Conservation (phyloP, 345 rosid species). For the Odontarrhena argentea region DNA sequence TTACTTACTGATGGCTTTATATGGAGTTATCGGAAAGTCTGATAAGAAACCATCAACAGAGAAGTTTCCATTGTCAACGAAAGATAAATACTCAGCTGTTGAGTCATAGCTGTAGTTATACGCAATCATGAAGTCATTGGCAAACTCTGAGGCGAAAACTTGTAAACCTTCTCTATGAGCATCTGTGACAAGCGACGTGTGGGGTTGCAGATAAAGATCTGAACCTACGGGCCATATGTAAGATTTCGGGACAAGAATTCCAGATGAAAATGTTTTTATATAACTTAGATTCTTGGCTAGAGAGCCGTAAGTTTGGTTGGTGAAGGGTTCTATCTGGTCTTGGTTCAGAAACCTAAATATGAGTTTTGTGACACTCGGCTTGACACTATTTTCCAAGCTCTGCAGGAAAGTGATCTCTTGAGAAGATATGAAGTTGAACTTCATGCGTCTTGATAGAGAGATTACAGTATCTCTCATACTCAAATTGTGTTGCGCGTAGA, state of each 20-base stretch:
- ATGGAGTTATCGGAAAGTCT: constrained; percentile 77
- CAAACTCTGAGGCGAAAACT: constrained; percentile 72
- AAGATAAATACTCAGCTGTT: constrained; percentile 51
- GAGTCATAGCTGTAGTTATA: constrained; percentile 79
- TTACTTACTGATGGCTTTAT: constrained; percentile 56
- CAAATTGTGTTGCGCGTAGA: constrained; percentile 59
- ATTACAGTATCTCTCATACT: constrained; percentile 56
- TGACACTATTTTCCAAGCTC: constrained; percentile 46
- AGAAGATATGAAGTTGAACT: constrained; percentile 63
- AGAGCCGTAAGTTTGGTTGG: constrained; percentile 61
- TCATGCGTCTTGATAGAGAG: constrained; percentile 44
- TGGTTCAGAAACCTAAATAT: constrained; percentile 53
- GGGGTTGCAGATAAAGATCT: constrained; percentile 50
- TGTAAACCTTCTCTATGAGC: constrained; percentile 71
- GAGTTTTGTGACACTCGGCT: constrained; percentile 47
- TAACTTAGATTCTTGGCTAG: constrained; percentile 58
- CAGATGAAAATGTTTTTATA: constrained; percentile 75
- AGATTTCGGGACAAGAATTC: constrained; percentile 68
- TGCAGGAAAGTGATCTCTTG: constrained; percentile 63
- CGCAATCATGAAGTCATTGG: constrained; percentile 56
- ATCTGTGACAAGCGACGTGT: constrained; percentile 56
- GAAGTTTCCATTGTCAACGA: constrained; percentile 68
- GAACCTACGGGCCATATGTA: constrained; percentile 61
- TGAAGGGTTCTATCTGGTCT: constrained; percentile 61
- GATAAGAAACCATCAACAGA: constrained; percentile 81